Evolutionary conservation across 169 alveolate genomes (phyloP).

Genomic region (Plasmodium sp.): DNA sequence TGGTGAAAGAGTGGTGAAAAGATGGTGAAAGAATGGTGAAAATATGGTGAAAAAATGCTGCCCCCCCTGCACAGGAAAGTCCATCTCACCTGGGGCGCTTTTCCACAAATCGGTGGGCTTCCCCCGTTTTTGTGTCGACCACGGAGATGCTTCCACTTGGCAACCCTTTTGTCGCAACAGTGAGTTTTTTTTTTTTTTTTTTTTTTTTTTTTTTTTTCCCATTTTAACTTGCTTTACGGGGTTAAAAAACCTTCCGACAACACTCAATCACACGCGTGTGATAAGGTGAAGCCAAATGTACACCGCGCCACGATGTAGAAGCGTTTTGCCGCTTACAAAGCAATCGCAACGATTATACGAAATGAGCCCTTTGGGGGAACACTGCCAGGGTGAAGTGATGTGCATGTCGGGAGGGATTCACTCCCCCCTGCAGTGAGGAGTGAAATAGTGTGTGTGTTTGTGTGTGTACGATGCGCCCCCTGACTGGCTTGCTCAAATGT

Average conservation of each 20-base stretch:
- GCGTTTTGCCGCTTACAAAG: not conserved
- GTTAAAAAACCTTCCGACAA: not conserved
- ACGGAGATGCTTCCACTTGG: not conserved
- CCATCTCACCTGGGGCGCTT: not conserved
- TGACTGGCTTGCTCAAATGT: not conserved
- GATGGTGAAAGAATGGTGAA: not conserved
- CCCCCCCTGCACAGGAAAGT: not conserved
- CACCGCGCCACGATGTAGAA: not conserved
- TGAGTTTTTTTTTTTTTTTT: not conserved
- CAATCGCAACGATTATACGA: not conserved
- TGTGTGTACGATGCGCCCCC: slow-evolving; percentile 3
- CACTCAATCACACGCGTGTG: not conserved
- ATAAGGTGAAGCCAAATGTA: not conserved
- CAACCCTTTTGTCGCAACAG: not conserved
- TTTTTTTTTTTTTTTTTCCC: not conserved
- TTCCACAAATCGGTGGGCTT: not conserved
- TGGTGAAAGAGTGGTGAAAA: not conserved
- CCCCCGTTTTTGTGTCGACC: not conserved
- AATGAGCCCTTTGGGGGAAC: not conserved
- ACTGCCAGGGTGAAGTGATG: not conserved
- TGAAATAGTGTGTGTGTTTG: not conserved
- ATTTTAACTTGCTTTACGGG: not conserved
- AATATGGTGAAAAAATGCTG: not conserved
- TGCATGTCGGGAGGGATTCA: not conserved
- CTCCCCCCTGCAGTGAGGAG: not conserved